phyloP scores from a whole-genome alignment of 1,284 basidiomycete genomes.

The Microbotryum silenes-acaulis region DNA sequence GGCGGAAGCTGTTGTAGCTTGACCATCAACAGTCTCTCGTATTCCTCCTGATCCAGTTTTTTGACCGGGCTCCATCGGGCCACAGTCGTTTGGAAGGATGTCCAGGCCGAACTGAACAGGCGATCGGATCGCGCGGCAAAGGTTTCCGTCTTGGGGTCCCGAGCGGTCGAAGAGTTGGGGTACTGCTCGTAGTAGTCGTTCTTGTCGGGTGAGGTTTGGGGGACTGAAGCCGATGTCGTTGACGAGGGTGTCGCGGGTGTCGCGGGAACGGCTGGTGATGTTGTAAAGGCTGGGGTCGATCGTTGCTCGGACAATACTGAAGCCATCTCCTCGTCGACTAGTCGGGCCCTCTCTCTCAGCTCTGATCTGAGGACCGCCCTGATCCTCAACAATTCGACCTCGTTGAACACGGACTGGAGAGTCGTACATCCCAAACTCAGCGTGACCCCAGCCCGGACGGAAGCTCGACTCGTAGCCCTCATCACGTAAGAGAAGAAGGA shows the following conservation, averaged over 20 bases:
- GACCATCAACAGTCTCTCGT: slow-evolving; percentile 5
- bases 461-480: slow-evolving; percentile 1
- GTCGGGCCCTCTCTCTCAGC: neutral
- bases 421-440: slow-evolving; percentile 22
- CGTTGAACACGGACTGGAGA: slow-evolving; percentile 27
- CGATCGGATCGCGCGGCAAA: slow-evolving; percentile 28
- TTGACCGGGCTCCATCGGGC: slow-evolving; percentile 12
- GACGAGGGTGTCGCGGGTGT: neutral
- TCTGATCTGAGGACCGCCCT: neutral
- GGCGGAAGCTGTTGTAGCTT: too few relatives aligned
- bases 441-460: slow-evolving; percentile 15
- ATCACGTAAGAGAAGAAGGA: slow-evolving; percentile 19
- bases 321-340: neutral
- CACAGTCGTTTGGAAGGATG: slow-evolving; percentile 1
- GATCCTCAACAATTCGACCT: slow-evolving; percentile 19
- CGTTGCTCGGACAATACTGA: neutral
- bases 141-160: slow-evolving; percentile 19
- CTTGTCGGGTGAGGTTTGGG: neutral
- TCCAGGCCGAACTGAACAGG: slow-evolving; percentile 6
- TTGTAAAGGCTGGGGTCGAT: neutral
- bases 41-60: slow-evolving; percentile 19
- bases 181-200: slow-evolving; percentile 2
- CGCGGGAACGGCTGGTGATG: neutral
- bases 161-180: neutral
- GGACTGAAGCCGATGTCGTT: neutral